Evolutionary conservation across 805 yeast species (phyloP), one percentile per base, ranked within the genome.

Genomic region (Kluyveromyces lactis): DNA sequence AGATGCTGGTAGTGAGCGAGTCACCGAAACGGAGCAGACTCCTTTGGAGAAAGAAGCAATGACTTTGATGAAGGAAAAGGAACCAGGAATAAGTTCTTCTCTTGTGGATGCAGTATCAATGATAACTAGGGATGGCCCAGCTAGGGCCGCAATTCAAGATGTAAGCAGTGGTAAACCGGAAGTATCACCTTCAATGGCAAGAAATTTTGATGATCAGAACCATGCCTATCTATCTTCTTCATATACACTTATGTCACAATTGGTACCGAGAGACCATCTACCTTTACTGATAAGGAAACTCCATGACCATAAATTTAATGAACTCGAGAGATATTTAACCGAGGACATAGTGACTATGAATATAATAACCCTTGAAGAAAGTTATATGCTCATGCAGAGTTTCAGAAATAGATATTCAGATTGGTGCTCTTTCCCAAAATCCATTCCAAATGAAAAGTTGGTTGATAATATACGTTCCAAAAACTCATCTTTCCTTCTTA

Each of bases 341-440:
- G 63, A 58, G 47, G 85, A 81, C 51, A 56, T 81, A 2, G 63
- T 83, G 2, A 48, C 72, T 2, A 49, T 71, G 18, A 74, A 75
- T 1, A 58, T 81, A 4, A 49, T 84, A 12, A 51, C 74, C 1
- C 49, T 66, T 30, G 56, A 60, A 2, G 77, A 79, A 46, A 75
- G 76, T 0, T 47, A 69, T 5, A 64, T 65, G 13, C 57, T 82
- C 29, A 59, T 83, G 46, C 68, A 67, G 39, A 72, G 71, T 34
- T 84, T 83, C 53, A 63, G 81, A 31, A 73, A 77, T 36, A 70
- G 81, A 50, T 83, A 79, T 52, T 86, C 87, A 4, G 68, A 86
- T 23, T 84, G 94, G 94, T 77, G 81, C 3, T 75, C 83, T 39
- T 75, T 83, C 37, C 86, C 89, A 0, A 70, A 71, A 23, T 63